Conservation (phyloP, 352 stramenopile genomes). For the Phytophthora chlamydospora region DNA sequence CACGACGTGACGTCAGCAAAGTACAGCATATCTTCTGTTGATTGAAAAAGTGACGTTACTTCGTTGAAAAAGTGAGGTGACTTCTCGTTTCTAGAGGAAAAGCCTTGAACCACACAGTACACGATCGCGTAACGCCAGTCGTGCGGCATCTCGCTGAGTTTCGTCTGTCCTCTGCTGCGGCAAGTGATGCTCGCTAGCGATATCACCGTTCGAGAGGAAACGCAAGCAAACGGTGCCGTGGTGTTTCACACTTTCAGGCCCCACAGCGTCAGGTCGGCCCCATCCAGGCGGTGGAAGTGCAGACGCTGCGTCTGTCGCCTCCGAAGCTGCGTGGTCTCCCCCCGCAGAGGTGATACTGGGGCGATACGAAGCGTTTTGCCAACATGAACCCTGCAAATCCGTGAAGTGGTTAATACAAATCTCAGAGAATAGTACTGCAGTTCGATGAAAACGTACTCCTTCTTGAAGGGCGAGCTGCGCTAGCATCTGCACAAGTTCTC, state of each 20-base stretch:
- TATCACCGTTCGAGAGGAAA: constrained; percentile 32
- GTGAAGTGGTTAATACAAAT: constrained; percentile 1
- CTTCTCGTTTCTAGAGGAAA: constrained; percentile 31
- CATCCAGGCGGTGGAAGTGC: constrained; percentile 51
- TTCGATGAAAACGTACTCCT: constrained; percentile 37
- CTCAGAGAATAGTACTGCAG: not conserved
- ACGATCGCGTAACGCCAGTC: constrained; percentile 29
- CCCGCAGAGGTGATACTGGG: constrained; percentile 8
- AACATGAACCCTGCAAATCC: constrained; percentile 14
- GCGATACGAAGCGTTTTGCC: constrained; percentile 40
- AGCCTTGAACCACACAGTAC: constrained; percentile 47
- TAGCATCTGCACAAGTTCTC: constrained; percentile 80
- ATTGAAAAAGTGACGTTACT: constrained; percentile 1
- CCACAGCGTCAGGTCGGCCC: constrained; percentile 57
- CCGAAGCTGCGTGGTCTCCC: not conserved
- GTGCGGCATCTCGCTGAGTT: constrained; percentile 23
- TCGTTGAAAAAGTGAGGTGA: no score
- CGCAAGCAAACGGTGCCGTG: constrained; percentile 58
- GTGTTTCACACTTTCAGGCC: constrained; percentile 65
- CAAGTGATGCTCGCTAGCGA: not conserved
- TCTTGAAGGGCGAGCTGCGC: constrained; percentile 75
- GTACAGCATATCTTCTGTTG: constrained; percentile 19
- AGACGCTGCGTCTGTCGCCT: not conserved
- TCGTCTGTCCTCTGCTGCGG: constrained; percentile 11
- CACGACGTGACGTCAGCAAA: constrained; percentile 5